phyloP scores from a whole-genome alignment of 257 asterid species.

The Ophiorrhiza pumila region DNA sequence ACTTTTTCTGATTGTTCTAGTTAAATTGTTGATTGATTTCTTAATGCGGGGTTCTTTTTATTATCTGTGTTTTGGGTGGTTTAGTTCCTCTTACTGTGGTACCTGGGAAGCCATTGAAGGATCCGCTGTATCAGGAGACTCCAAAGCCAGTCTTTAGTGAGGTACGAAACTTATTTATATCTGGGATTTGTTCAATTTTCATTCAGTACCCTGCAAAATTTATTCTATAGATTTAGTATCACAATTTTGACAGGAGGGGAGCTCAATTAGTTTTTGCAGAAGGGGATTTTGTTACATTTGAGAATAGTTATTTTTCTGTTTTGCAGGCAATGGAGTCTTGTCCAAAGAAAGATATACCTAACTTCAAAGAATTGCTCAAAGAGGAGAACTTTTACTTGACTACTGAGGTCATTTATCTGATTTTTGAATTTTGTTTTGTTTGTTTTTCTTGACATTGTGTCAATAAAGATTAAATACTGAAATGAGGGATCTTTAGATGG shows the following conservation, averaged over 20 bases:
- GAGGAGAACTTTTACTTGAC: constrained; percentile 82
- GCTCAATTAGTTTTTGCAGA: background rate
- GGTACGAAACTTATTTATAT: constrained; percentile 36
- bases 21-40: constrained; percentile 1
- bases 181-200: background rate
- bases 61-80: constrained; percentile 6
- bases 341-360: constrained; percentile 67
- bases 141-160: constrained; percentile 64
- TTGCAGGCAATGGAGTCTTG: constrained; percentile 63
- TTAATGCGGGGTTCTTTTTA: background rate
- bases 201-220: background rate
- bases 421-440: background rate
- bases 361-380: constrained; percentile 62
- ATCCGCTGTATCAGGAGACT: constrained; percentile 73
- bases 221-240: background rate
- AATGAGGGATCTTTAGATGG: background rate
- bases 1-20: background rate
- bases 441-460: background rate
- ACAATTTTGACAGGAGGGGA: background rate
- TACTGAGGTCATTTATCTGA: constrained; percentile 54
- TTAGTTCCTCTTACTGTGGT: constrained; percentile 64
- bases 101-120: constrained; percentile 61
- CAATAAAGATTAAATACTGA: background rate
- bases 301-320: background rate
- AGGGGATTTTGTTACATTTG: background rate